Base-by-base conservation (phyloP, 352 stramenopile species). In the Phytophthora citricola region DNA sequence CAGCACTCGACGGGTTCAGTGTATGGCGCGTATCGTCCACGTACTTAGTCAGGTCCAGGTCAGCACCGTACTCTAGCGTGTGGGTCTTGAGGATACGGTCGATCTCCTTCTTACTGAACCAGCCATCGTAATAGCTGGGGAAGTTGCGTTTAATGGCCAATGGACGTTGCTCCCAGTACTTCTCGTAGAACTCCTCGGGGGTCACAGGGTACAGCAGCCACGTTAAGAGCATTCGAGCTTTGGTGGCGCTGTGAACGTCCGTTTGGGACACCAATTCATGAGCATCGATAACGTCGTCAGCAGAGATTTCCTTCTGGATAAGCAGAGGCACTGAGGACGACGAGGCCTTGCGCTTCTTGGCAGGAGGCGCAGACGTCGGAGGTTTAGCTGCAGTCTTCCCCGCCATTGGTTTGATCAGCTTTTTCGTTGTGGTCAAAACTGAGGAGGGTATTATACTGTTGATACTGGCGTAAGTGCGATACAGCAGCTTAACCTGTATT, bases 121-220 rank as follows among this genome's bases (percentile, higher is more conserved):
- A 94, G 32, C 80, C 79, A 34, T 96, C 83, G 69, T 97, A 97
- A 67, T 91, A 91, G 41, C 69, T 63, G 3, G 70, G 63, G 15
- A 67, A 72, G 38, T 91, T 77, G 36, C 88, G 88, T 60, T 92
- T 92, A 53, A 97, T 91, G 32, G 76, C 78, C 29, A 99, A 73
- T 34, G 96, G 93, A 29, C 92, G 86, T 56, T 98, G 91, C 66
- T 98, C 96, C 90, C 89, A 98, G 74, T 98, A 98, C 22, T 91
- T 88, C 3, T 79, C 63, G 70, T 98, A 98, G 58, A 98, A 99
- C 69, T 97, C 81, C 38, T 94, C 75, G 7, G 86, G 63, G 10
- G 79, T 83, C 51, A 97, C 88, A 15, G 89, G 90, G 55, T 83
- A 83, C 51, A 97, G 80, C 11, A 97, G 72, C 91, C 91, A 97